Evolutionary conservation across 345 rosid species (phyloP).

Genomic region (Camelina neglecta): DNA sequence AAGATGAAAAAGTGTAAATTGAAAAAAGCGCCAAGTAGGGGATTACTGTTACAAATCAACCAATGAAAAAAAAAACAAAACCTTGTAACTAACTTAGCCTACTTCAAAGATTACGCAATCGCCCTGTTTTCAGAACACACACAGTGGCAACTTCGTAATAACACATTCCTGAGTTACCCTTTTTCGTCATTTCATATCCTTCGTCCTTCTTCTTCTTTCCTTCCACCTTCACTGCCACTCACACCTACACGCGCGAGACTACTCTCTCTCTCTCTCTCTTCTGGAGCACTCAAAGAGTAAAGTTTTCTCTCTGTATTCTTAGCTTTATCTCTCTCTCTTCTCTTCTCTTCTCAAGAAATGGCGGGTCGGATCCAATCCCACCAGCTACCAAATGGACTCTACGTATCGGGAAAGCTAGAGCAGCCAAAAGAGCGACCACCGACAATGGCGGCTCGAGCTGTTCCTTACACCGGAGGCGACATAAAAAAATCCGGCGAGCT

Average conservation of each 20-base stretch:
- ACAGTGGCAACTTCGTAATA: constrained; percentile 46
- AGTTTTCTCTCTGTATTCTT: constrained; percentile 38
- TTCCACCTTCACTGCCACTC: constrained; percentile 40
- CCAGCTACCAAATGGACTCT: constrained; percentile 81
- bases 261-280: constrained; percentile 41
- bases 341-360: constrained; percentile 52
- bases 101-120: constrained; percentile 29
- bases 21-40: constrained; percentile 33
- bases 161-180: background rate
- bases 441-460: constrained; percentile 76
- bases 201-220: constrained; percentile 27
- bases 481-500: constrained; percentile 93
- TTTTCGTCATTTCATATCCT: constrained; percentile 42
- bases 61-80: constrained; percentile 16
- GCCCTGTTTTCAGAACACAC: background rate
- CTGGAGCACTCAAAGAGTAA: constrained; percentile 46
- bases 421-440: constrained; percentile 75
- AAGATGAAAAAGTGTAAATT: constrained; percentile 16
- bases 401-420: constrained; percentile 83
- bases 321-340: constrained; percentile 27
- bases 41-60: constrained; percentile 36
- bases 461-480: constrained; percentile 93
- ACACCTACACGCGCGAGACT: constrained; percentile 40
- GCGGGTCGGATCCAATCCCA: constrained; percentile 80
- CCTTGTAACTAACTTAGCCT: constrained; percentile 21